phyloP scores from a whole-genome alignment of 192 early-diverging fungal genomes.

The Umbelopsis ramanniana region DNA sequence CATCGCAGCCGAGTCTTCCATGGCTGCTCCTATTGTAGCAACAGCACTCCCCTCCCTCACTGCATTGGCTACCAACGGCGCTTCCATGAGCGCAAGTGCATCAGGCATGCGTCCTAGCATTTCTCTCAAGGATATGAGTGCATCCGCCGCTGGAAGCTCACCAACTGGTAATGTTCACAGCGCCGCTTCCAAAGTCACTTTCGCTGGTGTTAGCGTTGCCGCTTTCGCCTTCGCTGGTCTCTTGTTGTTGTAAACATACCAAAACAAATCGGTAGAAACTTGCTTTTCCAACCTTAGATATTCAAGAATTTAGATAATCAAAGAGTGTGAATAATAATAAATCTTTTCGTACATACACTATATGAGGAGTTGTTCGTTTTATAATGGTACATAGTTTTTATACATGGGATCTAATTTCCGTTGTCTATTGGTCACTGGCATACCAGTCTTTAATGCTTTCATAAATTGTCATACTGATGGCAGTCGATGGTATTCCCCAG shows the following conservation, averaged over 20 bases:
- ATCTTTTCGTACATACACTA: neutral
- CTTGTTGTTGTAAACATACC: constrained; percentile 7
- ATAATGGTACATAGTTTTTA: neutral
- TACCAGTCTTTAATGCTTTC: constrained; percentile 66
- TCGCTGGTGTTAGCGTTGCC: neutral
- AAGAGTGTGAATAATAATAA: neutral
- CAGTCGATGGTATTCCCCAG: constrained; percentile 71
- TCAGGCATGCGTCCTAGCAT: neutral
- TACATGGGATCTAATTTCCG: neutral
- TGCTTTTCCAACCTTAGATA: neutral
- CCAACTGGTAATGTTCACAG: neutral
- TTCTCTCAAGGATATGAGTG: constrained; percentile 2
- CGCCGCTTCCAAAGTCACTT: neutral
- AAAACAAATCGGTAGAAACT: constrained; percentile 1
- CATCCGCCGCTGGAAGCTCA: neutral
- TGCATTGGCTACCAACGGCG: neutral
- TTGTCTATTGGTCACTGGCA: constrained; percentile 19
- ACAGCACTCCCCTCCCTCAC: neutral
- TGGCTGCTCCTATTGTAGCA: neutral
- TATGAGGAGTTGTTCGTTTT: too few species aligned
- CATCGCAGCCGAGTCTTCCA: constrained; percentile 3
- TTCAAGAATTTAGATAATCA: neutral
- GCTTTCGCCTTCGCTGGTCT: neutral
- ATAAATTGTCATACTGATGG: constrained; percentile 75
- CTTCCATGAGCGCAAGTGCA: neutral